Percentiles rank a stretch among this genome's conserved stretches.
phyloP scores from a whole-genome alignment of 2,329 filamentous ascomycete species.

The Colletotrichum gloeosporioides region DNA sequence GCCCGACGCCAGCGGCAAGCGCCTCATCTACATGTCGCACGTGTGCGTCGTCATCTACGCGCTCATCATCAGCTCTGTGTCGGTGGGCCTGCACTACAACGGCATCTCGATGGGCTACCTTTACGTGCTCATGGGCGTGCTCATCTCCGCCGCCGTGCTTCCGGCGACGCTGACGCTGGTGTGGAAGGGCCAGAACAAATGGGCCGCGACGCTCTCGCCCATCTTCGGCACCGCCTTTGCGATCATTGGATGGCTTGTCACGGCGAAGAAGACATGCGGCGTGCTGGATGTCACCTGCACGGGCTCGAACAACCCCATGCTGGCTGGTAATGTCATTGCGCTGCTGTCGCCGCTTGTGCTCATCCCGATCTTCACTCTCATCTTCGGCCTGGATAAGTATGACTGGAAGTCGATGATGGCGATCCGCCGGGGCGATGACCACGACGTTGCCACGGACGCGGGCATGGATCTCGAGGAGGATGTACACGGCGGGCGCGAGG shows the following conservation, averaged over 20 bases:
- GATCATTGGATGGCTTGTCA: slow-evolving; percentile 78
- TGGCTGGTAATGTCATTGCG: slow-evolving; percentile 85
- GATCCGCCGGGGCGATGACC: slow-evolving; percentile 81
- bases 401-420: slow-evolving; percentile 84
- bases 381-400: slow-evolving; percentile 69
- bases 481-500: slow-evolving; percentile 51
- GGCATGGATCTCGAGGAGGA: slow-evolving; percentile 68
- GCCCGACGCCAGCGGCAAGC: slow-evolving; percentile 74
- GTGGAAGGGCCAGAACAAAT: slow-evolving; percentile 80
- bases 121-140: slow-evolving; percentile 89
- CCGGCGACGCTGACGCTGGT: slow-evolving; percentile 81
- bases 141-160: slow-evolving; percentile 85
- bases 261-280: slow-evolving; percentile 72
- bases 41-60: slow-evolving; percentile 74
- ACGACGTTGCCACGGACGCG: slow-evolving; percentile 68
- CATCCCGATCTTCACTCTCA: slow-evolving; percentile 76
- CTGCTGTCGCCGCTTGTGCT: slow-evolving; percentile 79
- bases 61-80: slow-evolving; percentile 78
- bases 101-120: slow-evolving; percentile 88
- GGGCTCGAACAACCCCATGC: slow-evolving; percentile 84
- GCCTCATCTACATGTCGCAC: slow-evolving; percentile 82
- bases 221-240: slow-evolving; percentile 70
- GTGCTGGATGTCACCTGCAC: slow-evolving; percentile 74
- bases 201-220: slow-evolving; percentile 71
- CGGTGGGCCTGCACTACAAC: slow-evolving; percentile 75